Base-by-base conservation (phyloP, 306 rosid genomes). In the Dryas alaskensis region DNA sequence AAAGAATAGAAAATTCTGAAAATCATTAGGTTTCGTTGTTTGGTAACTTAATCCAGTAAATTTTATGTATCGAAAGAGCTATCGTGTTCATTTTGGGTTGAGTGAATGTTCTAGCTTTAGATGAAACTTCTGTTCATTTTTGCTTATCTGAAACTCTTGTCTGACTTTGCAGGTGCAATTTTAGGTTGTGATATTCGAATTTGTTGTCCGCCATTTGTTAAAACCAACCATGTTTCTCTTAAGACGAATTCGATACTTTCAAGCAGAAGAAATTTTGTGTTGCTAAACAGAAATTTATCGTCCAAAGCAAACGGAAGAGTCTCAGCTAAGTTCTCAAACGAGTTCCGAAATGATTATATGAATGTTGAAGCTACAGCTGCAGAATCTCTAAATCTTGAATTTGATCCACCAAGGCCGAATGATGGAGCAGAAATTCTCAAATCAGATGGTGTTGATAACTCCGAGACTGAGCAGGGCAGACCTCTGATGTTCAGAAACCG, bases 401-500 rank as follows among this genome's bases (percentile, higher is more conserved):
- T 69, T 70, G 59, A 64, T 82, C 76, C 84, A 3, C 70, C 73
- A 3, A 74, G 45, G 54, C 70, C 48, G 10, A 54, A 45, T 63
- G 88, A 61, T 0, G 79, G 78, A 42, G 80, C 63, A 63, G 76
- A 60, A 52, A 43, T 73, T 52, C 67, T 75, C 54, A 82, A 51
- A 50, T 78, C 69, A 63, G 60, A 68, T 17, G 66, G 65, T 19
- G 69, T 11, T 69, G 73, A 43, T 39, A 52, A 53, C 40, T 40
- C 8, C 8, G 61, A 57, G 40, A 37, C 39, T 0, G 46, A 25
- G 57, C 73, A 74, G 49, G 47, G 77, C 39, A 81, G 77, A 42
- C 79, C 91, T n/a, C 42, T 73, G 48, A 80, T 70, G 77, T 93
- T 73, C 69, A 87, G 69, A 45, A 94, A 92, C 70, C 79, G 86